Evolutionary conservation across 2,329 filamentous ascomycete genomes (phyloP).

Genomic region (Xenoacremonium recifei): DNA sequence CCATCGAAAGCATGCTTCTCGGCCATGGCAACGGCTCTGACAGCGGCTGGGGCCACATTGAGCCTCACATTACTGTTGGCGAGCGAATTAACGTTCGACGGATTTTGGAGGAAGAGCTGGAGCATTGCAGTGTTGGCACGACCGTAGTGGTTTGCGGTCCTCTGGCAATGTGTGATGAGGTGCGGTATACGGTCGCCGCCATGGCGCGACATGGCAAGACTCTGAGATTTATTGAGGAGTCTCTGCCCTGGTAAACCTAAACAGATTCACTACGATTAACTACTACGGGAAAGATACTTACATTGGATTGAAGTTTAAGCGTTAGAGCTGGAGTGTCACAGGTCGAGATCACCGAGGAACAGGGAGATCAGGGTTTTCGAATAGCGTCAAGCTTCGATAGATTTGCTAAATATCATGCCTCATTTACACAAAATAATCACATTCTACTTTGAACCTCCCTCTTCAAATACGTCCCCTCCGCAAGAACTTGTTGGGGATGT

Average conservation of each 20-base stretch:
- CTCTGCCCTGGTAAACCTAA: background rate
- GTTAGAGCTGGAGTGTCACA: too few relatives aligned
- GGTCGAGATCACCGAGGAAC: too few relatives aligned
- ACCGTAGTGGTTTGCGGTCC: constrained; percentile 30
- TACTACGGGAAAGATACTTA: too few relatives aligned
- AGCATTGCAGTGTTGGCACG: constrained; percentile 19
- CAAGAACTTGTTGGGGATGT: constrained; percentile 40
- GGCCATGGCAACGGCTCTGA: constrained; percentile 5
- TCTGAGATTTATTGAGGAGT: constrained; percentile 24
- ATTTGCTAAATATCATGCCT: too few relatives aligned
- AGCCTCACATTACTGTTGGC: constrained; percentile 28
- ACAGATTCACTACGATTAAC: too few relatives aligned
- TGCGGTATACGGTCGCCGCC: constrained; percentile 22
- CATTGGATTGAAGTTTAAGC: too few relatives aligned
- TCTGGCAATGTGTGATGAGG: constrained; percentile 28
- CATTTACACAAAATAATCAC: too few relatives aligned
- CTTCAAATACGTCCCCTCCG: constrained; percentile 30
- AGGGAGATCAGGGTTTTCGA: too few relatives aligned
- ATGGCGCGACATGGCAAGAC: constrained; percentile 22
- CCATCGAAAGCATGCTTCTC: constrained; percentile 22
- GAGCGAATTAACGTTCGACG: constrained; percentile 25
- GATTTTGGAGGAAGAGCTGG: constrained; percentile 24
- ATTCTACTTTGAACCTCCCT: background rate
- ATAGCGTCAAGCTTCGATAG: too few relatives aligned
- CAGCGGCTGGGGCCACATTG: constrained; percentile 24